These are phyloP conservation scores for Beauveria sp. DNA, from an alignment of 2,329 filamentous ascomycete genomes.

Conservation along the genomic window DNA sequence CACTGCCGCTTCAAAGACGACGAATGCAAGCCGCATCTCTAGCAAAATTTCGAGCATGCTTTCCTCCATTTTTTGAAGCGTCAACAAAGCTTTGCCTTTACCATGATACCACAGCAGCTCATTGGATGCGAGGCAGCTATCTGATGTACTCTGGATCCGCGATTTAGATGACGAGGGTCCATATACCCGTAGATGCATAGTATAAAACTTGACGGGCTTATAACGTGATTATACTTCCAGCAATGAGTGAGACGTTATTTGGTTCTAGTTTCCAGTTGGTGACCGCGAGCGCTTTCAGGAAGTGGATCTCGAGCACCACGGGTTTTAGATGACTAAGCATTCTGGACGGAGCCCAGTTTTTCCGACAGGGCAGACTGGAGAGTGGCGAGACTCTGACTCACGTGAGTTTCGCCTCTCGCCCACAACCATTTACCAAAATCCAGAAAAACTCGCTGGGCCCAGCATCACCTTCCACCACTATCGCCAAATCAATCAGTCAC, in stretches of 20 bases:
- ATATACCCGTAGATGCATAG: too few relatives aligned
- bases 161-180: too few relatives aligned
- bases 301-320: not conserved
- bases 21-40: slow-evolving; percentile 6
- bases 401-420: slow-evolving; percentile 28
- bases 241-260: not conserved
- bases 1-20: slow-evolving; percentile 7
- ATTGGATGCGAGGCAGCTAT: not conserved
- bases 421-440: slow-evolving; percentile 33
- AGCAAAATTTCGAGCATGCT: slow-evolving; percentile 4
- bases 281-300: too few relatives aligned
- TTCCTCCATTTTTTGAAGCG: slow-evolving; percentile 3
- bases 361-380: slow-evolving; percentile 10
- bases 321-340: not conserved
- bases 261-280: too few relatives aligned
- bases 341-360: not conserved
- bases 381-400: slow-evolving; percentile 20
- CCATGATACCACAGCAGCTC: not conserved
- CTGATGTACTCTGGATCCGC: not conserved
- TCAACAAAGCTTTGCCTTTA: not conserved
- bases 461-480: slow-evolving; percentile 28
- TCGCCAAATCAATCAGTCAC: slow-evolving; percentile 37
- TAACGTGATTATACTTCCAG: not conserved
- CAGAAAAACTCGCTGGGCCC: slow-evolving; percentile 25
- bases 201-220: too few relatives aligned